Conservation (phyloP, 495 filamentous ascomycete species). For the Aspergillus hancockii region DNA sequence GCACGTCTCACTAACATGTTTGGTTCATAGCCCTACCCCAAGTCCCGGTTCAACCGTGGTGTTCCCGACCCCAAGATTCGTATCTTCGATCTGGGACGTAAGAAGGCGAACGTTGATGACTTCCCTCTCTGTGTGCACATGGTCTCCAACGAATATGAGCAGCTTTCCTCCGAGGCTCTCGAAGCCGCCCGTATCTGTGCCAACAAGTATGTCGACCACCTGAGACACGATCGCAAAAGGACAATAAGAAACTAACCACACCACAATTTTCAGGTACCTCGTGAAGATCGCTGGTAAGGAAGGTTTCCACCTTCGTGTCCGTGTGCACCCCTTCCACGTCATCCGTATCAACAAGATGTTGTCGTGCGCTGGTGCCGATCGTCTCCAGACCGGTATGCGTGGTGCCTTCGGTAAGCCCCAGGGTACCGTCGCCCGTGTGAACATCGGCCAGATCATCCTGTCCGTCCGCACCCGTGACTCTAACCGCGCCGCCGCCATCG, state of each 20-base stretch:
- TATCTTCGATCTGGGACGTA: constrained; percentile 99
- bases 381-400: constrained; percentile 99
- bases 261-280: constrained; percentile 62
- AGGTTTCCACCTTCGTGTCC: constrained; percentile 97
- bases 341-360: constrained; percentile 99
- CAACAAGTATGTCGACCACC: constrained; percentile 73
- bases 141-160: constrained; percentile 99
- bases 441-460: constrained; percentile 98
- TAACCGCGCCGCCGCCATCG: constrained; percentile 90
- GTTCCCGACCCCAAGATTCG: constrained; percentile 98
- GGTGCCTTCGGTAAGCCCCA: constrained; percentile 99
- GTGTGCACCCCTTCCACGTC: constrained; percentile 98
- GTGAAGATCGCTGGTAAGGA: constrained; percentile 98
- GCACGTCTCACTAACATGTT: constrained; percentile 30
- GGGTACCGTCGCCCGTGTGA: constrained; percentile 96
- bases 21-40: constrained; percentile 82
- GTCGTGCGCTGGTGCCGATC: constrained; percentile 99
- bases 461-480: constrained; percentile 91
- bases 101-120: constrained; percentile 97
- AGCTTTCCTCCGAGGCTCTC: constrained; percentile 97
- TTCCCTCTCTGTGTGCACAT: constrained; percentile 98
- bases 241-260: constrained; percentile 12
- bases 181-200: constrained; percentile 99
- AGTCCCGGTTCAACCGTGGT: constrained; percentile 99
- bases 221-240: background rate